These are phyloP conservation scores for Aspergillus sclerotioniger DNA, from an alignment of 495 filamentous ascomycete genomes.

Conservation along the genomic window DNA sequence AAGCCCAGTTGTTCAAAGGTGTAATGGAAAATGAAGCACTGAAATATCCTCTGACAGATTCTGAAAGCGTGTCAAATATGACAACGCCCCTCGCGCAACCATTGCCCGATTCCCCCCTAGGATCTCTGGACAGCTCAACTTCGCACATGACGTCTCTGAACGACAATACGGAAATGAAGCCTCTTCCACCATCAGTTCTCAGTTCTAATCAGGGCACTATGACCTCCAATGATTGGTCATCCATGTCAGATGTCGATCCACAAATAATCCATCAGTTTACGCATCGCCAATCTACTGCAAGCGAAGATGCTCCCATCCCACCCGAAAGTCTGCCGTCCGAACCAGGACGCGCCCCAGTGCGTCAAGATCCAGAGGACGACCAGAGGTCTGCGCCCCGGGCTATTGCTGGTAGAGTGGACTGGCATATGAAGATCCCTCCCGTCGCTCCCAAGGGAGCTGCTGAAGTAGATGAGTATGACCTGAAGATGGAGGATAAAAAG, in stretches of 20 bases:
- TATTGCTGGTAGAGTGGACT: constrained; percentile 43
- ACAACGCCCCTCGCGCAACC: constrained; percentile 76
- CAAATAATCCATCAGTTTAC: constrained; percentile 23
- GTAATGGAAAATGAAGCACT: constrained; percentile 41
- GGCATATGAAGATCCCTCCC: constrained; percentile 32
- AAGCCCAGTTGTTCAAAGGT: constrained; percentile 44
- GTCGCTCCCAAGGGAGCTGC: constrained; percentile 27
- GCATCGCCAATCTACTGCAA: constrained; percentile 28
- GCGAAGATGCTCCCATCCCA: constrained; percentile 21
- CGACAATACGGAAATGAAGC: constrained; percentile 39
- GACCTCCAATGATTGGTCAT: constrained; percentile 35
- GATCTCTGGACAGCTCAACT: constrained; percentile 31
- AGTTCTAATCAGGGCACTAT: constrained; percentile 34
- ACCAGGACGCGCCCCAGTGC: constrained; percentile 20
- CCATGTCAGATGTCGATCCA: constrained; percentile 31
- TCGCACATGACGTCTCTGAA: constrained; percentile 32
- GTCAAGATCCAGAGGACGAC: constrained; percentile 29
- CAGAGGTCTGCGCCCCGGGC: constrained; percentile 47
- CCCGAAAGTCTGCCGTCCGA: constrained; percentile 22
- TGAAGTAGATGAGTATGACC: constrained; percentile 46
- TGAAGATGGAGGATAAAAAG: constrained; percentile 40
- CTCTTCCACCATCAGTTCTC: constrained; percentile 45
- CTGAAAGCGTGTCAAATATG: constrained; percentile 73
- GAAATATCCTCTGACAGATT: constrained; percentile 41
- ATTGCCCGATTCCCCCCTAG: constrained; percentile 48